These are phyloP conservation scores for Penicillium subrubescens DNA, from an alignment of 495 filamentous ascomycete genomes.

Conservation along the genomic window DNA sequence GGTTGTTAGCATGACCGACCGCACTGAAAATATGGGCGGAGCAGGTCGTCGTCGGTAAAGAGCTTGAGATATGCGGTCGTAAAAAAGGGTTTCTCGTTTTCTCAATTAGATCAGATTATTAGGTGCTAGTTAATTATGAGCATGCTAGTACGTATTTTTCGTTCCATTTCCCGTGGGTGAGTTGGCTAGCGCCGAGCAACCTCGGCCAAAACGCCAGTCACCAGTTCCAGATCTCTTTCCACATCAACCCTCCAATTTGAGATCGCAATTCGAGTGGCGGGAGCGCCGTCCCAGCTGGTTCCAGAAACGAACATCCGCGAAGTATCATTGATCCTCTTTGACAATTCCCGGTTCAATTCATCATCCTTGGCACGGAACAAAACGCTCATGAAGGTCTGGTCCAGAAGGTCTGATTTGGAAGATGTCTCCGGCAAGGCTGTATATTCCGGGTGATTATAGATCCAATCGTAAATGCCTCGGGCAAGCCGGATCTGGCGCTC, in stretches of 20 bases:
- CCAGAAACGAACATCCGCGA: slow-evolving; percentile 81
- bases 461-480: slow-evolving; percentile 61
- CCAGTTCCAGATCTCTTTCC: slow-evolving; percentile 38
- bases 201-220: slow-evolving; percentile 39
- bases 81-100: neutral
- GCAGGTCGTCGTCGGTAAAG: slow-evolving; percentile 59
- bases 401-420: slow-evolving; percentile 39
- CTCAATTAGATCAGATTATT: neutral
- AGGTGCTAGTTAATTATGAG: neutral
- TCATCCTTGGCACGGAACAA: slow-evolving; percentile 77
- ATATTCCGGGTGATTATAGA: slow-evolving; percentile 61
- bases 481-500: slow-evolving; percentile 71
- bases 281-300: slow-evolving; percentile 70
- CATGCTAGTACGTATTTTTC: neutral
- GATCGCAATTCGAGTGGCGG: slow-evolving; percentile 79
- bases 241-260: slow-evolving; percentile 71
- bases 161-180: neutral
- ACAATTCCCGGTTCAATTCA: slow-evolving; percentile 63
- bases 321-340: slow-evolving; percentile 70
- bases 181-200: slow-evolving; percentile 18
- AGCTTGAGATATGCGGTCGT: neutral
- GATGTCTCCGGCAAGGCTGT: slow-evolving; percentile 60
- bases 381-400: slow-evolving; percentile 71
- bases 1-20: slow-evolving; percentile 82
- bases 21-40: slow-evolving; percentile 57